phyloP scores from a whole-genome alignment of 164 flowering plant genomes.

The Liriodendron chinense region DNA sequence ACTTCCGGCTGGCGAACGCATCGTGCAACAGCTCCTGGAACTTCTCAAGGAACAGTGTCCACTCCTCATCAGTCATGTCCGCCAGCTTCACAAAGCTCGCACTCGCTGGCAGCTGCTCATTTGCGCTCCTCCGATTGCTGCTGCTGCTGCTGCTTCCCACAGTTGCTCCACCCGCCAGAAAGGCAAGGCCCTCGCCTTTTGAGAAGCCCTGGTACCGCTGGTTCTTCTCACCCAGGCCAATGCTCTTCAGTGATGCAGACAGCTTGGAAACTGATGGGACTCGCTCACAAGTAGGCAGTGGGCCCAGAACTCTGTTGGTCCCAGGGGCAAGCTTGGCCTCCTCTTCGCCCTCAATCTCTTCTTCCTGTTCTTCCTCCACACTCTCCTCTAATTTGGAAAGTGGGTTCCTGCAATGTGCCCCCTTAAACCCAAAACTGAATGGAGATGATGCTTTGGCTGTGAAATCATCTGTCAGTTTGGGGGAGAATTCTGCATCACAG shows the following conservation, averaged over 20 bases:
- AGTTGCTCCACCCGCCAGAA: constrained; percentile 17
- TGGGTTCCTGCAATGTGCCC: constrained; percentile 24
- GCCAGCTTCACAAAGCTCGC: constrained; percentile 48
- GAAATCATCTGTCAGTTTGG: constrained; percentile 21
- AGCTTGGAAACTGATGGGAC: constrained; percentile 43
- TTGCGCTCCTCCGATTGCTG: constrained; percentile 31
- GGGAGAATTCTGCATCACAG: constrained; percentile 25
- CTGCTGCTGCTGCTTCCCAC: background rate
- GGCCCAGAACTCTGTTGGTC: background rate
- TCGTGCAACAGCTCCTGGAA: constrained; percentile 45
- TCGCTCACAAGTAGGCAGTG: constrained; percentile 10
- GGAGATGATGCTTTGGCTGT: constrained; percentile 7
- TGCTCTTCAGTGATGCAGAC: constrained; percentile 61
- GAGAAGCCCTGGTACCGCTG: constrained; percentile 28
- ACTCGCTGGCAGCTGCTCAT: constrained; percentile 52
- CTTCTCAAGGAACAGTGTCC: constrained; percentile 46
- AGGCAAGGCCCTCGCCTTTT: constrained; percentile 26
- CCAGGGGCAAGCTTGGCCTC: background rate
- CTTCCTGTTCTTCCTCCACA: constrained; percentile 32
- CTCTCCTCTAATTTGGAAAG: constrained; percentile 48
- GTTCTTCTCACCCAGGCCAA: constrained; percentile 46
- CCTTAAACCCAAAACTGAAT: constrained; percentile 17
- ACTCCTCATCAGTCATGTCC: constrained; percentile 54
- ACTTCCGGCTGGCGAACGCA: constrained; percentile 40
- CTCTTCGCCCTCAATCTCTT: constrained; percentile 18